These are phyloP conservation scores for Pulveroboletus sp. DNA, from an alignment of 768 basidiomycete genomes.

Conservation along the genomic window DNA sequence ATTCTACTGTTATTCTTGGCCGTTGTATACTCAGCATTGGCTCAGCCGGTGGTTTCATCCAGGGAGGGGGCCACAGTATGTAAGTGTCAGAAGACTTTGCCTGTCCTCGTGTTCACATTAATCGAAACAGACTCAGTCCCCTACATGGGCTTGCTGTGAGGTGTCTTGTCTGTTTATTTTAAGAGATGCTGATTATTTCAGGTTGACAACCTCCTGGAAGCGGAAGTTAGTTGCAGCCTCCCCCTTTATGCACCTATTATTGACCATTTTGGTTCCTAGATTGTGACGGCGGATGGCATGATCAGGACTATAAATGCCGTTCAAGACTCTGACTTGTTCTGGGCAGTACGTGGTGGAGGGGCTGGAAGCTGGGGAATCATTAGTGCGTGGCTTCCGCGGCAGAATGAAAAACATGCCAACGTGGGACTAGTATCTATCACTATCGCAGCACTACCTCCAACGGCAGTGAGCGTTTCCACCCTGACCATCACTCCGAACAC, in stretches of 20 bases:
- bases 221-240: slow-evolving; percentile 23
- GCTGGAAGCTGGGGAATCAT: slow-evolving; percentile 50
- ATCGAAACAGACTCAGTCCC: slow-evolving; percentile 15
- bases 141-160: slow-evolving; percentile 7
- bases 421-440: slow-evolving; percentile 13
- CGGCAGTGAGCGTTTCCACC: slow-evolving; percentile 4
- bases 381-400: slow-evolving; percentile 10
- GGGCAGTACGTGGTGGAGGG: slow-evolving; percentile 53
- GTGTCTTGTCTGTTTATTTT: not conserved
- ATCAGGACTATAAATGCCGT: slow-evolving; percentile 38
- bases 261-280: slow-evolving; percentile 1
- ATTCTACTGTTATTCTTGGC: too few relatives aligned
- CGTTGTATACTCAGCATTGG: not conserved
- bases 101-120: not conserved
- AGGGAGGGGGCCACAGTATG: slow-evolving; percentile 46
- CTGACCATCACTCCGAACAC: slow-evolving; percentile 10
- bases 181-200: slow-evolving; percentile 10
- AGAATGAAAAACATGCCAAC: not conserved
- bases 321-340: slow-evolving; percentile 47
- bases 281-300: slow-evolving; percentile 43
- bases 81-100: not conserved
- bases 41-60: slow-evolving; percentile 41
- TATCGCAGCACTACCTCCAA: slow-evolving; percentile 10
- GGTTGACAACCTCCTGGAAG: slow-evolving; percentile 48
- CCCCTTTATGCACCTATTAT: not conserved